Conservation (phyloP, 2,329 filamentous ascomycete genomes). For the Colletotrichum truncatum region DNA sequence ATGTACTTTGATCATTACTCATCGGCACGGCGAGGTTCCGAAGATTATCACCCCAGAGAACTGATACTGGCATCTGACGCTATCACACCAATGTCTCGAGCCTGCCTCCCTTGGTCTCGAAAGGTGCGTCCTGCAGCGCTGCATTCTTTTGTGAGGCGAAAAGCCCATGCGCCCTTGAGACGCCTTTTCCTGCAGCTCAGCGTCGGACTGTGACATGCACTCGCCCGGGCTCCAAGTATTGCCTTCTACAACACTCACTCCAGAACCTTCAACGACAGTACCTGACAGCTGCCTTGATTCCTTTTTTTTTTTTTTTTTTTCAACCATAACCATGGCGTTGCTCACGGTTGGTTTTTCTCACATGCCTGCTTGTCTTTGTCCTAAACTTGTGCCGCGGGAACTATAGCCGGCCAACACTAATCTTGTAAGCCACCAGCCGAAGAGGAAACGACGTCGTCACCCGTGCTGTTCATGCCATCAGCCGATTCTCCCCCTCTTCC, state of each 20-base stretch:
- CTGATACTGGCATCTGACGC: slow-evolving; percentile 23
- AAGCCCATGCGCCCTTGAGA: slow-evolving; percentile 13
- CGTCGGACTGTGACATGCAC: neutral
- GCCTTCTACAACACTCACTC: neutral
- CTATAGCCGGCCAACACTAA: neutral
- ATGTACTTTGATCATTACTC: neutral
- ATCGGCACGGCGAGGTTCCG: slow-evolving; percentile 6
- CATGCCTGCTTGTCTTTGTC: slow-evolving; percentile 3
- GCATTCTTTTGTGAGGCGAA: neutral
- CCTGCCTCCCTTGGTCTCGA: slow-evolving; percentile 15
- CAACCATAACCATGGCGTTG: neutral
- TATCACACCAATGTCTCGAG: slow-evolving; percentile 24
- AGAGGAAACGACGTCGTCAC: slow-evolving; percentile 14
- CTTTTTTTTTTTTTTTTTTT: too few relatives aligned
- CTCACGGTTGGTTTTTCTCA: slow-evolving; percentile 10
- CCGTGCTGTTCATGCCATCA: slow-evolving; percentile 16
- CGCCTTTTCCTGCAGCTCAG: slow-evolving; percentile 16
- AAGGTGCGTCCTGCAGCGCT: slow-evolving; percentile 4
- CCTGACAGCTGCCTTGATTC: neutral
- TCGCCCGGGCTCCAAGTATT: too few relatives aligned
- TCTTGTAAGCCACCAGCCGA: neutral
- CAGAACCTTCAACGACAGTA: neutral
- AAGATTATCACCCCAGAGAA: slow-evolving; percentile 1
- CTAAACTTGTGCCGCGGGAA: slow-evolving; percentile 6
- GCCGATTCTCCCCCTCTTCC: neutral